A percentile compares a stretch with the other conserved stretches of the same genome.
phyloP scores from a whole-genome alignment of 2,329 filamentous ascomycete genomes.

The Teratosphaeria zuluensis region DNA sequence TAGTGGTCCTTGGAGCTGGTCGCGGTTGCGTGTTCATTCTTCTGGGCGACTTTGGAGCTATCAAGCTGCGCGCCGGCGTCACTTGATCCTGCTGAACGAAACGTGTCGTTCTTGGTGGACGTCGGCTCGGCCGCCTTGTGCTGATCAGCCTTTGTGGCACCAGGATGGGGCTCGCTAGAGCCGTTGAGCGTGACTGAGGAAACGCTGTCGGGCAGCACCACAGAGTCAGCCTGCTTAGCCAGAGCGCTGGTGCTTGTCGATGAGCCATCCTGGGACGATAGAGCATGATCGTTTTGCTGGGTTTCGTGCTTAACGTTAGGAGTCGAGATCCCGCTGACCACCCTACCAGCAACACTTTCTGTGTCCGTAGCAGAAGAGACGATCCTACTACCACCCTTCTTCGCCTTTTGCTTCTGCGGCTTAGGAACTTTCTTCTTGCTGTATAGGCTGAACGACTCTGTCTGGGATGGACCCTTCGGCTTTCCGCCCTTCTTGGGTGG shows the following conservation, averaged over 20 bases:
- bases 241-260: background rate
- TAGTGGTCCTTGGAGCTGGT: background rate
- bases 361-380: background rate
- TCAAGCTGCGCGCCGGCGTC: background rate
- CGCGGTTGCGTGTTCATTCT: background rate
- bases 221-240: background rate
- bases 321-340: background rate
- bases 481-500: slow-evolving; percentile 13
- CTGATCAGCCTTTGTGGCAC: background rate
- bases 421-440: slow-evolving; percentile 5
- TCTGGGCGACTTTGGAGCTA: background rate
- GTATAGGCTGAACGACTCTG: slow-evolving; percentile 25
- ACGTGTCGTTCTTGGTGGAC: background rate
- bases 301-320: background rate
- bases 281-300: background rate
- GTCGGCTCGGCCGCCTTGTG: background rate
- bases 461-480: slow-evolving; percentile 26
- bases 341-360: background rate
- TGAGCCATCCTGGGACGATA: background rate
- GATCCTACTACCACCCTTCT: slow-evolving; percentile 8
- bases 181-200: background rate
- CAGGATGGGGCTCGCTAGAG: background rate
- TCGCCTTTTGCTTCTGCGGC: slow-evolving; percentile 10
- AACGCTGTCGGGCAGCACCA: background rate
- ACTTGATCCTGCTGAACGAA: background rate